Percentiles rank a stretch among this genome's conserved stretches.
phyloP scores from a whole-genome alignment of 2,329 filamentous ascomycete genomes.

The Exutisphaerella laricina region DNA sequence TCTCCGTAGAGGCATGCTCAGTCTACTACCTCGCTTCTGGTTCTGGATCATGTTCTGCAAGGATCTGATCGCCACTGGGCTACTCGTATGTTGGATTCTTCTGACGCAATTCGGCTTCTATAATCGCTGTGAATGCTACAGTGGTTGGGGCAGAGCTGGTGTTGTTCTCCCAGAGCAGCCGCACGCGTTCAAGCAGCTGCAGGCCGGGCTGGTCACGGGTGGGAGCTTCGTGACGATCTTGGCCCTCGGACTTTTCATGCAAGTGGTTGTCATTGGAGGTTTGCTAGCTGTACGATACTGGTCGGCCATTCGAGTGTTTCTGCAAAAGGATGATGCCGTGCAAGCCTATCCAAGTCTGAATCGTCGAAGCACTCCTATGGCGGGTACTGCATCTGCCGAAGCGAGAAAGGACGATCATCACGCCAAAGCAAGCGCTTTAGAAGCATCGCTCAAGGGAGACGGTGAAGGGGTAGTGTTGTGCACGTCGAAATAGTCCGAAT shows the following conservation, averaged over 20 bases:
- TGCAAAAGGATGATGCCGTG: background rate
- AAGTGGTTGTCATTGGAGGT: background rate
- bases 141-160: background rate
- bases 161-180: background rate
- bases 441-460: no score
- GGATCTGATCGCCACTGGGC: background rate
- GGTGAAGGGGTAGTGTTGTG: no score
- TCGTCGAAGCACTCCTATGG: no score
- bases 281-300: background rate
- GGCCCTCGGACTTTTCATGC: background rate
- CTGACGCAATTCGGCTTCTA: background rate
- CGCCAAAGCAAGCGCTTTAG: no score
- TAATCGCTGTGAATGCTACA: background rate
- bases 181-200: background rate
- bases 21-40: background rate
- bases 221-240: background rate
- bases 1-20: background rate
- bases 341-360: background rate
- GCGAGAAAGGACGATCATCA: no score
- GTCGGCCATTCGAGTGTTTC: background rate
- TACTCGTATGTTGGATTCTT: background rate
- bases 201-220: background rate
- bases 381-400: no score
- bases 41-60: background rate
- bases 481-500: no score